A percentile compares a stretch with the other conserved stretches of the same genome.
These are phyloP conservation scores for Huntiella omanensis DNA, from an alignment of 2,329 filamentous ascomycete genomes.

Conservation along the genomic window DNA sequence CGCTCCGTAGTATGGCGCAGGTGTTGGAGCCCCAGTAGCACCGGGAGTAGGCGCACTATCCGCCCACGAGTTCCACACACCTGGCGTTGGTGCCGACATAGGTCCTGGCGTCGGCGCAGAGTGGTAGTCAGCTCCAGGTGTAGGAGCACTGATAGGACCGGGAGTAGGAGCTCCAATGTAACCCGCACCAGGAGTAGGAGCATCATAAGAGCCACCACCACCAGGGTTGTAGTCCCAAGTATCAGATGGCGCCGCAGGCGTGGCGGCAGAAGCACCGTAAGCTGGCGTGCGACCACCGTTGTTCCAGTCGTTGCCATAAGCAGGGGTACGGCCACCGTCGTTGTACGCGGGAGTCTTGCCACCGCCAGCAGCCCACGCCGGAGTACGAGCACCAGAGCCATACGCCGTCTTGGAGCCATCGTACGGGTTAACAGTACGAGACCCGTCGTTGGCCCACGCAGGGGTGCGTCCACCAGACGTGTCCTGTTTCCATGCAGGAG, in stretches of 20 bases:
- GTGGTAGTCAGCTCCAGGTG: slow-evolving; percentile 39
- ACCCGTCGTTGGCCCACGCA: slow-evolving; percentile 46
- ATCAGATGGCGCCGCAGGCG: slow-evolving; percentile 38
- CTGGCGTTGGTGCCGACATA: slow-evolving; percentile 49
- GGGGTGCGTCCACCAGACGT: slow-evolving; percentile 45
- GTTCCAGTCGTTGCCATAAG: slow-evolving; percentile 44
- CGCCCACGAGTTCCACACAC: slow-evolving; percentile 39
- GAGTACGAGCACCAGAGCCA: slow-evolving; percentile 51
- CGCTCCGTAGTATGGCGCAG: slow-evolving; percentile 43
- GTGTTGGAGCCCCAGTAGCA: slow-evolving; percentile 46
- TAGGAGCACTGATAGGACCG: slow-evolving; percentile 47
- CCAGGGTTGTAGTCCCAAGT: slow-evolving; percentile 41
- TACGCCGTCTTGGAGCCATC: slow-evolving; percentile 62
- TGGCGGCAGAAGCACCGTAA: slow-evolving; percentile 42
- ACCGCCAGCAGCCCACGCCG: slow-evolving; percentile 55
- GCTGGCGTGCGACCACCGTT: slow-evolving; percentile 61
- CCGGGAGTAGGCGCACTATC: slow-evolving; percentile 49
- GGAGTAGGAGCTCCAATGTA: slow-evolving; percentile 40
- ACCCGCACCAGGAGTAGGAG: slow-evolving; percentile 43
- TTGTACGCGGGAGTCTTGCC: slow-evolving; percentile 51
- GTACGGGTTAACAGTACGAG: slow-evolving; percentile 49
- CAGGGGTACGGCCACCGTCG: slow-evolving; percentile 50
- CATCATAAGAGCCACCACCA: slow-evolving; percentile 41
- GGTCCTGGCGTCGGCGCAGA: slow-evolving; percentile 45
- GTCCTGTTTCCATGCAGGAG: slow-evolving; percentile 42